Base-by-base conservation (phyloP, 1,284 basidiomycete species). In the Cerioporus squamosus region DNA sequence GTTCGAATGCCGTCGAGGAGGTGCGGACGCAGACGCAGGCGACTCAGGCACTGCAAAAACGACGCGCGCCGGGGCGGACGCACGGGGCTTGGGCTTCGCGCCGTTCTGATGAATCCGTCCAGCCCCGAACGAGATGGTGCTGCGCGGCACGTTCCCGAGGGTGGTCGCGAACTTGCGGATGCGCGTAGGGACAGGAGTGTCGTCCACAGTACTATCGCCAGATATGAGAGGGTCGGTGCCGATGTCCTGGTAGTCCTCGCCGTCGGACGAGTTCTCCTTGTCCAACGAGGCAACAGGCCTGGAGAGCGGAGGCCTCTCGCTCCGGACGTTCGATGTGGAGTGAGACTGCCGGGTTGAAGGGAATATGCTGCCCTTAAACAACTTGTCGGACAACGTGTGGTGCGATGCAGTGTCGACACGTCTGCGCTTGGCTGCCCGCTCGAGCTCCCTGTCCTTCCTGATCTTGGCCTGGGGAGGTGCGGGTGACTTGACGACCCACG, bases 61-160 rank as follows among this genome's bases (percentile, higher is more conserved):
- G 33, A 46, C 20, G 12, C 51, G 52, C 1, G 47, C 48, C 14
- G 52, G 33, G 9, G 52, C 39, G 24, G 61, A 47, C 5, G 49
- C 31, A 20, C 42, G 54, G 24, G 50, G 58, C 39, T 58, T 17
- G n/a, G 23, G 40, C 61, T 24, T 2, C 39, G 51, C 47, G 76
- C 77, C 52, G 1, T 53, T 56, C 29, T 58, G 9, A 7, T 29
- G 44, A n/a, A n/a, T n/a, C n/a, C 62, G 62, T 20, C 56, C 59
- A 14, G 54, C 54, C 2, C 59, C 57, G 14, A 84, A 68, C 38
- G 70, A 68, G 26, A 76, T 73, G 31, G 77, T 73, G 49, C 77
- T 76, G 44, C 68, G 74, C 47, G 76, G 73, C 14, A 82, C 79
- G 53, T 79, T 77, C 3, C 79, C 76, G 24, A 84, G 66, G 31